A percentile compares a stretch with the other conserved stretches of the same genome.
Evolutionary conservation across 768 basidiomycete species (phyloP).

Genomic region (Tylopilus felleus): DNA sequence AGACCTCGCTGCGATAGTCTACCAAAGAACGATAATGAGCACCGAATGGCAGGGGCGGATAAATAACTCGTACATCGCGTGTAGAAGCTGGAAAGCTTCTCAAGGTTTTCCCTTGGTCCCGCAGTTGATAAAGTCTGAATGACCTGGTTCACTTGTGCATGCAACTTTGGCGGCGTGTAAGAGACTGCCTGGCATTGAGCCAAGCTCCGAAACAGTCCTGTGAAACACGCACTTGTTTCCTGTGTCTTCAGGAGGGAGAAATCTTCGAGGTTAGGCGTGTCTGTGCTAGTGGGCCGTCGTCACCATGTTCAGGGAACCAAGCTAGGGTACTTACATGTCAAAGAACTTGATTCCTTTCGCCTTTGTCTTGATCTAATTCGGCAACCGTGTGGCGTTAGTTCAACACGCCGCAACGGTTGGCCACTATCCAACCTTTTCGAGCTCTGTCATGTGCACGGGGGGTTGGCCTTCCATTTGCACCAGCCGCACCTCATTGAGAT

Average conservation of each 20-base stretch:
- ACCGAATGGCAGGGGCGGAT: neutral
- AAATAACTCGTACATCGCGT: constrained; percentile 58
- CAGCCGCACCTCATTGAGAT: constrained; percentile 63
- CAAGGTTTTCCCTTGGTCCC: constrained; percentile 60
- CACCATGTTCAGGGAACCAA: neutral
- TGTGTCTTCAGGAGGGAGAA: constrained; percentile 36
- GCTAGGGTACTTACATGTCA: constrained; percentile 60
- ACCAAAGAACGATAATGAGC: constrained; percentile 21
- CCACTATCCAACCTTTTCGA: constrained; percentile 65
- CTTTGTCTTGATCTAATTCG: constrained; percentile 66
- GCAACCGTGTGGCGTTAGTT: neutral
- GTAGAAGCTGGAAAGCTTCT: constrained; percentile 66
- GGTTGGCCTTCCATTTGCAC: constrained; percentile 69
- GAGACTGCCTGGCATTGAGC: constrained; percentile 34
- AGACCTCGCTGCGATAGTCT: constrained; percentile 78
- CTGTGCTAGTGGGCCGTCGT: constrained; percentile 51
- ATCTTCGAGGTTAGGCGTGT: constrained; percentile 59
- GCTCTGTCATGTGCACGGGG: constrained; percentile 81
- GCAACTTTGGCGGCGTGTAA: constrained; percentile 59
- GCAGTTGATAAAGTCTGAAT: constrained; percentile 64
- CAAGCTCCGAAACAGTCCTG: neutral
- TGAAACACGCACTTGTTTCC: constrained; percentile 36
- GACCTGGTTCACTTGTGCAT: constrained; percentile 56
- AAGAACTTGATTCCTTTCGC: constrained; percentile 79
- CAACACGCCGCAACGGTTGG: neutral